Evolutionary conservation across 2,329 filamentous ascomycete species (phyloP), one percentile per base, ranked within the genome.

Genomic region (Paecilomyces sp.): DNA sequence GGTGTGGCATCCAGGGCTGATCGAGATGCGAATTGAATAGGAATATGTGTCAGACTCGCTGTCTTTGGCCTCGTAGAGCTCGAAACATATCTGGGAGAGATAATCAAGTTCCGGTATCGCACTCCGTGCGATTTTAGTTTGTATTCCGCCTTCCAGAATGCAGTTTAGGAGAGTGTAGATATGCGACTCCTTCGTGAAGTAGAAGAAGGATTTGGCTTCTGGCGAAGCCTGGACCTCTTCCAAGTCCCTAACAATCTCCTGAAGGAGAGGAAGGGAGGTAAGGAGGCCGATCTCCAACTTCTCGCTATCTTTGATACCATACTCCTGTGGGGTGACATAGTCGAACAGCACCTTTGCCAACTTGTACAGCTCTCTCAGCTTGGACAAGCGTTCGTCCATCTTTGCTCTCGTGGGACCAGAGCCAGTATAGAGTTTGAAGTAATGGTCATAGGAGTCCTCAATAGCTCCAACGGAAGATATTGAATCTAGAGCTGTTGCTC

Each of bases 141-240:
- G 90, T 65, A 99, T 90, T 31, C 94, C 95, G 62, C 95, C 94
- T 74, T 99, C 94, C 28, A 99, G 84, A 66, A 99, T 97, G 74
- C 93, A 97, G 75, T 99, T 99, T 60, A 99, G 85, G 4, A 99
- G 83, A 4, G 94, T 99, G 78, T 99, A 99, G 64, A 99, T 97
- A 74, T 99, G 94, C 0, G 91, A 96, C 76, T 99, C 94, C 75
- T 99, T 99, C 64, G 94, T 99, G 75, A 99, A 99, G 79, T 99
- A 99, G 77, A 97, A 91, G 80, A 97, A 97, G 1, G 89, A 93
- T 72, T 97, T 97, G 53, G 92, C 92, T 65, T 95, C 90, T 57
- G 93, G 88, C 0, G 91, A 95, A 3, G 94, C 93, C 76, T 99
- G 94, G 75, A 97, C 91, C 75, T 97, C 92, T 77, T 99, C 95